These are phyloP conservation scores for Solanum bulbocastanum DNA, from an alignment of 257 asterid genomes.

Conservation along the genomic window DNA sequence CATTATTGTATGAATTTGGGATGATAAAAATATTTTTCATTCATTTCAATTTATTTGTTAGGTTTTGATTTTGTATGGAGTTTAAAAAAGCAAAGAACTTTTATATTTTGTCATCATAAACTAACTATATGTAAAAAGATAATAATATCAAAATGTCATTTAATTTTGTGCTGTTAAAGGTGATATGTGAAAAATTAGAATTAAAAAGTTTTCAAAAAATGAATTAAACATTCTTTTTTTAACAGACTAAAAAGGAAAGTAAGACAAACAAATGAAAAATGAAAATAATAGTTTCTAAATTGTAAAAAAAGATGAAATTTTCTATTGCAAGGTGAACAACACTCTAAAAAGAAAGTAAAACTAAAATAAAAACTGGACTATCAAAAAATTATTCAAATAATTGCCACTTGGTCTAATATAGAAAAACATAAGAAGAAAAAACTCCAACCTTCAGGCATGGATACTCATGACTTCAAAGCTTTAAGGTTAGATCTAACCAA, in stretches of 20 bases:
- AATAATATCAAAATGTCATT: too few relatives aligned
- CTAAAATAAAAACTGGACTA: not conserved
- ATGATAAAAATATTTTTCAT: not conserved
- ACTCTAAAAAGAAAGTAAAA: not conserved
- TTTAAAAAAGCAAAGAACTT: not conserved
- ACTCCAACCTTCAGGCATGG: not conserved
- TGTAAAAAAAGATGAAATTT: not conserved
- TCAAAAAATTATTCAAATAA: not conserved
- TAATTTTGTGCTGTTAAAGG: too few relatives aligned
- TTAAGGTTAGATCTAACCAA: not conserved
- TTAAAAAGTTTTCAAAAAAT: not conserved
- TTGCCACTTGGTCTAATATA: not conserved
- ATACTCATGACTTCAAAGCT: not conserved
- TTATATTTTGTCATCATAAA: not conserved
- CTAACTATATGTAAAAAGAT: not conserved
- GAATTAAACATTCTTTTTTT: not conserved
- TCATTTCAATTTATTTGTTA: not conserved
- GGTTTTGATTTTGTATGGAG: not conserved
- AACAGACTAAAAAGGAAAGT: not conserved
- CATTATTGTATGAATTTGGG: not conserved
- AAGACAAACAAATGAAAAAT: not conserved
- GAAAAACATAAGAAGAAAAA: not conserved
- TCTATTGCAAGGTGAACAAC: not conserved
- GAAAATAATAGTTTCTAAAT: not conserved
- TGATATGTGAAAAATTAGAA: not conserved